Base-by-base conservation (phyloP, 2,329 filamentous ascomycete species). In the Akanthomyces uredinophilus region DNA sequence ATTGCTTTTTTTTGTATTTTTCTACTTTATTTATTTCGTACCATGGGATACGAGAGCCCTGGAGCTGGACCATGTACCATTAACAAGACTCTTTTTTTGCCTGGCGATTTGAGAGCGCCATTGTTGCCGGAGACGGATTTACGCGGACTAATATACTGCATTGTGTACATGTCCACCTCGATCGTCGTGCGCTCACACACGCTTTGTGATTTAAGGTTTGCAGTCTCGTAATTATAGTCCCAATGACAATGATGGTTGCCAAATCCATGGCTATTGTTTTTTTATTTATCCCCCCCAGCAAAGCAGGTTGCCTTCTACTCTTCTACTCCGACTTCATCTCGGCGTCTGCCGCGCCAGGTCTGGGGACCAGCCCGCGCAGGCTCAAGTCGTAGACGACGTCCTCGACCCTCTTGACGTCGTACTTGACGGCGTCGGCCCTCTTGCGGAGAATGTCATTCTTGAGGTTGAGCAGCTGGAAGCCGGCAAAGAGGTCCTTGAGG, bases 361-460 rank as follows among this genome's bases (percentile, higher is more conserved):
- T 80, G 50, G 88, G 85, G 54, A 96, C 82, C 71, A 98, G 75
- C 56, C 95, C 94, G 63, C 95, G 85, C 71, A 99, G 78, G 27
- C 91, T 94, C 62, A 99, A 79, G 74, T 99, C 95, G 72, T 99
- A 99, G 56, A 98, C 94, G 14, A 99, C 92, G 72, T 98, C 95
- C 80, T 99, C 95, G 14, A 97, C 92, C 74, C 96, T 94, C 82
- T 98, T 99, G 70, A 99, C 92, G 70, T 90, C 89, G 73, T 99
- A 99, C 81, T 99, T 99, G 76, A 99, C 90, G 5, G 89, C 90
- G 77, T 99, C 95, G 61, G 91, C 92, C 65, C 92, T 84, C 78
- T 92, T 91, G 64, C 95, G 85, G 70, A 99, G 77, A 24, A 87
- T 87, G 74, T 99, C 95, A 70, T 99, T 99, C 83, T 98, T 98